phyloP scores from a whole-genome alignment of 371 early-diverging fungal genomes.

The Mucor plumbeus region DNA sequence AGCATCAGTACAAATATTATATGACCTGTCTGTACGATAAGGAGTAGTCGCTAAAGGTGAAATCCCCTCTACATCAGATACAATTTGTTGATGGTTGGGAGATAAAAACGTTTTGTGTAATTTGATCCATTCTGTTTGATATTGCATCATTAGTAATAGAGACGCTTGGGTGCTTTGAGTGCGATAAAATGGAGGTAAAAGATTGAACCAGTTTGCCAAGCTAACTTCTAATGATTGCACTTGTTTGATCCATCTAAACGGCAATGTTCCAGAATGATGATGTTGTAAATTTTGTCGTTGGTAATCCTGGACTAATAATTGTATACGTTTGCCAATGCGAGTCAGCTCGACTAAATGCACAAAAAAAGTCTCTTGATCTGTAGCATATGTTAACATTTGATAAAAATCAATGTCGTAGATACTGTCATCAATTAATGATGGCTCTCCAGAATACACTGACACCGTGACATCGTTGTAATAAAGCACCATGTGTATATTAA shows the following conservation, averaged over 20 bases:
- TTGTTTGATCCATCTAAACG: conserved; percentile 35
- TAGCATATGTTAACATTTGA: conserved; percentile 42
- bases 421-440: conserved; percentile 36
- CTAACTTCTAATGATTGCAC: conserved; percentile 42
- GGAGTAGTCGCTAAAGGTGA: conserved; percentile 17
- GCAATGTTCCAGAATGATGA: conserved; percentile 30
- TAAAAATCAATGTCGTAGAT: conserved; percentile 44
- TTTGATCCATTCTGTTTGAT: conserved; percentile 52
- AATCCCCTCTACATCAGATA: not conserved
- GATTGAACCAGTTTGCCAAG: conserved; percentile 46
- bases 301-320: conserved; percentile 33
- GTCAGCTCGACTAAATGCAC: conserved; percentile 44
- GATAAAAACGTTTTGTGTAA: conserved; percentile 49
- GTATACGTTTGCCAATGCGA: conserved; percentile 43
- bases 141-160: conserved; percentile 48
- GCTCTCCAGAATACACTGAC: conserved; percentile 39
- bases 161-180: conserved; percentile 37
- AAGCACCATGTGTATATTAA: conserved; percentile 44
- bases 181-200: conserved; percentile 40
- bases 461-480: conserved; percentile 46
- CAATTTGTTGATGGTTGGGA: conserved; percentile 10
- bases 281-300: conserved; percentile 32
- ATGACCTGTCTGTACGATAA: conserved; percentile 35
- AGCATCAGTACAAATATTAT: conserved; percentile 49
- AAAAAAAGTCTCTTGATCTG: conserved; percentile 47